Evolutionary conservation across 192 early-diverging fungal species (phyloP).

Genomic region (Umbelopsis sp.): DNA sequence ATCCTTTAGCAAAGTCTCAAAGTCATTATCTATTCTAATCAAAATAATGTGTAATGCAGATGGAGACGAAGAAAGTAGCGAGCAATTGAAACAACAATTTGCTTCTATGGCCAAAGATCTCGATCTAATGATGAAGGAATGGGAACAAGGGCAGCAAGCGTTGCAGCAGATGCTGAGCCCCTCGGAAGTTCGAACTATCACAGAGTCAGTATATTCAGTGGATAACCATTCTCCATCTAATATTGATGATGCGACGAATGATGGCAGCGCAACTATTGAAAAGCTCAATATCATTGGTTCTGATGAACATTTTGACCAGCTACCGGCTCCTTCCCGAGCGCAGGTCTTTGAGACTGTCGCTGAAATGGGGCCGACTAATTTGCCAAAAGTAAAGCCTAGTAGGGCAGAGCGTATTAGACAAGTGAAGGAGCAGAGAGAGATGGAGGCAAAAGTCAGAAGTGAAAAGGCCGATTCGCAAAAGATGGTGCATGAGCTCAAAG

Average conservation of each 20-base stretch:
- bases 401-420: constrained; percentile 54
- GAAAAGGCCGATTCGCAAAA: constrained; percentile 44
- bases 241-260: constrained; percentile 33
- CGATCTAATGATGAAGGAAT: constrained; percentile 51
- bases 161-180: constrained; percentile 45
- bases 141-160: constrained; percentile 52
- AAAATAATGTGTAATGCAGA: constrained; percentile 12
- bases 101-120: constrained; percentile 53
- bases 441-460: constrained; percentile 41
- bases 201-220: neutral
- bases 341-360: constrained; percentile 54
- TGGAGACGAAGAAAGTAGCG: constrained; percentile 24
- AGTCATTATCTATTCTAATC: neutral
- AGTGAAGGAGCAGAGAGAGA: constrained; percentile 44
- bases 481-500: constrained; percentile 62
- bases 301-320: constrained; percentile 29
- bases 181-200: neutral
- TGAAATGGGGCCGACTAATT: constrained; percentile 24
- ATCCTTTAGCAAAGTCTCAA: neutral
- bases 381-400: constrained; percentile 35
- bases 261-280: neutral
- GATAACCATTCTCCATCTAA: constrained; percentile 27
- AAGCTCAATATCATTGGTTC: constrained; percentile 19
- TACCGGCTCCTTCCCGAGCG: constrained; percentile 43
- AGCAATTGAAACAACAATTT: constrained; percentile 45